Evolutionary conservation across 805 yeast species (phyloP), one percentile per base, ranked within the genome.

Genomic region (Metschnikowia gruessii): DNA sequence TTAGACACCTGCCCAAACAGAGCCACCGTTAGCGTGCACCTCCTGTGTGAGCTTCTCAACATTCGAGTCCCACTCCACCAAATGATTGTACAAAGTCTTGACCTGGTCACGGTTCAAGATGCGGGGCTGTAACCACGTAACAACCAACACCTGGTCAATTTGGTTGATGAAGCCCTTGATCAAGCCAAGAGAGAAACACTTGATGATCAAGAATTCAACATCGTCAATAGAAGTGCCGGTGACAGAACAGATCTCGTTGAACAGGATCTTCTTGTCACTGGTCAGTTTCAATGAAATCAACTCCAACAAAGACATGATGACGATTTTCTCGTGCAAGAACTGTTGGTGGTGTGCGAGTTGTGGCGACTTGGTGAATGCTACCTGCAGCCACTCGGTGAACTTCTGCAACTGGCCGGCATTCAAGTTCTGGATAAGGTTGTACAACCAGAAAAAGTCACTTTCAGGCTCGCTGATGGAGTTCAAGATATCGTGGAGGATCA

Each of bases 101-200:
- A 92, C 85, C 73, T 94, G 99, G 37, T 79, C 80, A 52, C 74
- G 75, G 60, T 88, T 88, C 77, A 94, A 84, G 45, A 90, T 87
- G 60, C 98, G 79, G 49, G 99, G 98, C 74, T 94, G 98, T 51
- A 92, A 84, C 99, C 99, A 94, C 22, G 86, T 82, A 40, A 94
- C 82, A 29, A 85, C 82, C 46, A 94, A 86, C 12, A 84, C 71
- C 64, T 84, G 80, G 41, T 80, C 79, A 36, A 90, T 87, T 70
- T 94, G 95, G 64, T 94, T 95, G 57, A 94, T 92, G 42, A 80
- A 75, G n/a, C 99, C 99, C 65, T 82, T 81, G 60, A 94, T 77
- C 55, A 94, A 75, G 15, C 87, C 87, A 47, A 94, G 72, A 53
- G 94, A 82, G 52, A 94, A 80, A 33, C 97, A 91, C 70, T 88